Evolutionary conservation across 164 flowering plant species (phyloP).

Genomic region (Dillenia suffruticosa): DNA sequence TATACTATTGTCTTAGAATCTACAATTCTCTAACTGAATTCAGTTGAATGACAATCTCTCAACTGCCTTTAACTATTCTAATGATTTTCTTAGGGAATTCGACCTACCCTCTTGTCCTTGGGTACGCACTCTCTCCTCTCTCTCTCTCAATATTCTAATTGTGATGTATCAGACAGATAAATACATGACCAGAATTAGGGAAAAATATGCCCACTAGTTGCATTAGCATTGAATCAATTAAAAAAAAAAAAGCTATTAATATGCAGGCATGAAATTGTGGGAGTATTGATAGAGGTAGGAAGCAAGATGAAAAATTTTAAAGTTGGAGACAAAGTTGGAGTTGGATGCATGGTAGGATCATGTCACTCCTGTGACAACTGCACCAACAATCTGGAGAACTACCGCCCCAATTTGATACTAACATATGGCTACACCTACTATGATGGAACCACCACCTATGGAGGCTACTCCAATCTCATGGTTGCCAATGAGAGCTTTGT

Average conservation of each 20-base stretch:
- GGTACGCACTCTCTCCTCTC: constrained; percentile 19
- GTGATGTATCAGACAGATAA: no score
- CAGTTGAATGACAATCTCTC: no score
- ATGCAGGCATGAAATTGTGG: constrained; percentile 53
- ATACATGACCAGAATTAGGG: no score
- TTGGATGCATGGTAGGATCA: constrained; percentile 51
- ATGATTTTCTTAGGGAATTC: no score
- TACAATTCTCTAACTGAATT: no score
- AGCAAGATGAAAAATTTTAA: constrained; percentile 38
- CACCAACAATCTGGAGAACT: constrained; percentile 35
- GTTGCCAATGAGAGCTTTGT: constrained; percentile 31
- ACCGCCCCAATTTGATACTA: constrained; percentile 32
- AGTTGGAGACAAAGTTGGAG: constrained; percentile 55
- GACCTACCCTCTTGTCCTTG: constrained; percentile 43
- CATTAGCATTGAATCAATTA: no score
- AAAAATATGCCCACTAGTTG: no score
- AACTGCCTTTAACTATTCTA: no score
- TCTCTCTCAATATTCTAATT: no score
- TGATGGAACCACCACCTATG: constrained; percentile 41
- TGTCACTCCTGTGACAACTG: constrained; percentile 40
- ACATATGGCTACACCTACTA: constrained; percentile 24
- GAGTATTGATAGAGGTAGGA: constrained; percentile 50
- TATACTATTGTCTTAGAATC: no score
- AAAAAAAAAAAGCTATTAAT: neutral
- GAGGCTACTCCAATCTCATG: constrained; percentile 42